These are phyloP conservation scores for Ustilago crameri DNA, from an alignment of 1,284 basidiomycete species.

Conservation along the genomic window DNA sequence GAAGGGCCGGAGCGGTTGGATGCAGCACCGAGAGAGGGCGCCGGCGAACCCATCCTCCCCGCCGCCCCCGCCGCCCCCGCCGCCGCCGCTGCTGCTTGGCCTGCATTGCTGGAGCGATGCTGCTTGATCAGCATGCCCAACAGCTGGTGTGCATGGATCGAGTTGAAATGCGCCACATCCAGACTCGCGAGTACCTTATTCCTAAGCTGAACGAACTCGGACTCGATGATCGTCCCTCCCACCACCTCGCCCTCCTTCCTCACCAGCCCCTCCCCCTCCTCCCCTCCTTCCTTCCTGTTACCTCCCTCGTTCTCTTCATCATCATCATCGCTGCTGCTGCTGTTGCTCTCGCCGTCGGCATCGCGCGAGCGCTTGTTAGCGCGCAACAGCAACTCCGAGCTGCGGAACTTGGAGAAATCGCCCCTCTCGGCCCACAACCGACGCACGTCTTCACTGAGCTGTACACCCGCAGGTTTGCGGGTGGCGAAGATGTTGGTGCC, in stretches of 20 bases:
- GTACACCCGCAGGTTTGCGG: conserved; percentile 6
- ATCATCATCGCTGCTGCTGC: conserved; percentile 12
- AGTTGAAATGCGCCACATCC: conserved; percentile 54
- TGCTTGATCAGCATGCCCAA: conserved; percentile 55
- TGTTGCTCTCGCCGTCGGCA: neutral
- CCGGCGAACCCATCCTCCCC: conserved; percentile 27
- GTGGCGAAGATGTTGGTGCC: conserved; percentile 30
- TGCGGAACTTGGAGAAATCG: conserved; percentile 50
- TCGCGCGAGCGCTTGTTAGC: neutral
- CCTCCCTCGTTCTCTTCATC: conserved; percentile 6
- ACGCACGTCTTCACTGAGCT: conserved; percentile 34
- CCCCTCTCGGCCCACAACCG: conserved; percentile 59
- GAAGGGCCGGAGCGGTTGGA: conserved; percentile 19
- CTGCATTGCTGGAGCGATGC: conserved; percentile 9
- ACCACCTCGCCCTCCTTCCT: conserved; percentile 6
- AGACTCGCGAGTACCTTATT: conserved; percentile 47
- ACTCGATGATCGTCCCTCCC: conserved; percentile 51
- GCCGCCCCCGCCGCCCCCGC: conserved; percentile 13
- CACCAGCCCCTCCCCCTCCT: conserved; percentile 7
- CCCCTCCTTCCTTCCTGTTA: neutral
- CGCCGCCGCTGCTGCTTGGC: neutral
- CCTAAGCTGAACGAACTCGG: conserved; percentile 51
- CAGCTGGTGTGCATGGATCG: conserved; percentile 58
- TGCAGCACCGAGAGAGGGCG: conserved; percentile 23
- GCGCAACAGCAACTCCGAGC: conserved; percentile 6